A percentile compares a stretch with the other conserved stretches of the same genome.
These are phyloP conservation scores for Fusarium ambrosium DNA, from an alignment of 2,329 filamentous ascomycete genomes.

Conservation along the genomic window DNA sequence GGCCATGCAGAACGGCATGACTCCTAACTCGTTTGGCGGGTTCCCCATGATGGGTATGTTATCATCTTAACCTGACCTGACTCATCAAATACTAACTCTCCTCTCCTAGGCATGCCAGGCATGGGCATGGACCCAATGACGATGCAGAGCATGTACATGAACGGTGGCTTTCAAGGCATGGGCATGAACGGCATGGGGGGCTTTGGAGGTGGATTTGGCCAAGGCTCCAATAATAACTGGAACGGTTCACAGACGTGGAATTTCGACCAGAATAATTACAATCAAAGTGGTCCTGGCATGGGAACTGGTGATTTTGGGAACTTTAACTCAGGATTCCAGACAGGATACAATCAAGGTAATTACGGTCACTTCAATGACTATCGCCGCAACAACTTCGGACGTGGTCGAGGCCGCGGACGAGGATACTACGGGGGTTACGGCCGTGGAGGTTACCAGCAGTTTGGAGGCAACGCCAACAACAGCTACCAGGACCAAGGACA, in stretches of 20 bases:
- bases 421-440: conserved; percentile 69
- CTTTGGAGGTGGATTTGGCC: conserved; percentile 72
- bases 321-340: conserved; percentile 82
- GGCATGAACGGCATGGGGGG: conserved; percentile 84
- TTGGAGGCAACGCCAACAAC: conserved; percentile 55
- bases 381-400: conserved; percentile 75
- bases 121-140: conserved; percentile 88
- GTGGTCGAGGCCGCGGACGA: conserved; percentile 75
- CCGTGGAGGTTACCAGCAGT: conserved; percentile 68
- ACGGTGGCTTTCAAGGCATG: conserved; percentile 82
- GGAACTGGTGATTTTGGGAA: conserved; percentile 84
- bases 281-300: conserved; percentile 86
- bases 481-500: conserved; percentile 54
- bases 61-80: too few species aligned
- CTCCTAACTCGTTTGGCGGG: conserved; percentile 65
- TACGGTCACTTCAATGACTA: conserved; percentile 88
- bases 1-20: conserved; percentile 79
- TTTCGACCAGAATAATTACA: conserved; percentile 91
- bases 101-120: conserved; percentile 75
- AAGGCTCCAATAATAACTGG: conserved; percentile 82
- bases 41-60: conserved; percentile 90
- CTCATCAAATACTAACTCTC: conserved; percentile 45
- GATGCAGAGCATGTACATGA: conserved; percentile 85
- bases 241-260: conserved; percentile 86
- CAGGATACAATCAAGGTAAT: conserved; percentile 87